Evolutionary conservation across 306 rosid species (phyloP).

Genomic region (Spatholobus suberectus): DNA sequence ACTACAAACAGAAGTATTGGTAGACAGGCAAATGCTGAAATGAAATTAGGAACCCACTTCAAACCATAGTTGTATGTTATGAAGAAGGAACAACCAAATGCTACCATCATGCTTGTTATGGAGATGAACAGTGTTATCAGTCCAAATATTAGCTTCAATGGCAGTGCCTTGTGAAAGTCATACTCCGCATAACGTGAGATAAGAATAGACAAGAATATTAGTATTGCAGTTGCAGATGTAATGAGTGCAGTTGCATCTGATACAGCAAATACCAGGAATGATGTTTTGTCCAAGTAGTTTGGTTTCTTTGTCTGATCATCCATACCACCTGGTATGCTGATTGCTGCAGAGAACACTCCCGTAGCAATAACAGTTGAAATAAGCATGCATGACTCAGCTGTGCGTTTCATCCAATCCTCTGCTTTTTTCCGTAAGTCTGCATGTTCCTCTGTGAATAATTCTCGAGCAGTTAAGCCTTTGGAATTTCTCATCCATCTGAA

Average conservation of each 20-base stretch:
- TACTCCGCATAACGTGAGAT: not conserved
- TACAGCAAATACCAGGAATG: not conserved
- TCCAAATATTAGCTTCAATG: not conserved
- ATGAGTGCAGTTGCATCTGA: not conserved
- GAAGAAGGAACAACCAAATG: not conserved
- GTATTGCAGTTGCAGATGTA: not conserved
- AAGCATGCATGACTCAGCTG: conserved; percentile 47
- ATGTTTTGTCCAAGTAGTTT: not conserved
- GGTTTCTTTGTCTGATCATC: not conserved
- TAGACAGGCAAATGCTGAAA: not conserved
- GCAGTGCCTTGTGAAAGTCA: not conserved
- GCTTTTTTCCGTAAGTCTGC: conserved; percentile 7
- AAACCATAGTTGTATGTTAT: not conserved
- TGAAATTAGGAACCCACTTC: not conserved
- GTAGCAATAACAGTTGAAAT: conserved; percentile 51
- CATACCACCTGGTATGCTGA: conserved; percentile 45
- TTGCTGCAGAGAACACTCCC: conserved; percentile 47
- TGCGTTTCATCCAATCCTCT: conserved; percentile 55
- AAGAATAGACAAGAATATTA: not conserved
- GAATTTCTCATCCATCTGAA: conserved; percentile 30
- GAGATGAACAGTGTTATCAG: not conserved
- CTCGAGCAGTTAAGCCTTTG: conserved; percentile 37
- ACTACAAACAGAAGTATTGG: not conserved
- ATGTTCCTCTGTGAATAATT: conserved; percentile 49
- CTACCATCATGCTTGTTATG: not conserved